Evolutionary conservation across 2,329 filamentous ascomycete species (phyloP), one percentile per base, ranked within the genome.

Genomic region (Claviceps maximensis): DNA sequence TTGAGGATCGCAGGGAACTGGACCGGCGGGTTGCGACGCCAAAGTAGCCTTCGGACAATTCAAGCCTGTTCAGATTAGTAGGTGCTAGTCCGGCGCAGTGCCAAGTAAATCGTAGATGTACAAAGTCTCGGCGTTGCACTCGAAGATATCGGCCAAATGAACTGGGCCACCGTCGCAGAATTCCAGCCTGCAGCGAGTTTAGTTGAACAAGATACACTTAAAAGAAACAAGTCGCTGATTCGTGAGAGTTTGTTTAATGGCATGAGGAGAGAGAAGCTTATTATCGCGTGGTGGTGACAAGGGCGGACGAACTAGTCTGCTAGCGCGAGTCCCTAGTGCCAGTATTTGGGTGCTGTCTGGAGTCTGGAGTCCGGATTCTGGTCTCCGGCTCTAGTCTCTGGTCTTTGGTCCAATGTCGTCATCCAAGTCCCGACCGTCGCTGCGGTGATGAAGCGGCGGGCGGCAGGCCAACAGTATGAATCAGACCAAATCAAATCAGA

Each of bases 361-460:
- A 38, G 13, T 4, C 33, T 38, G 4, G 33, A 17, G 13, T 15
- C 33, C 7, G 33, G 33, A 38, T 15, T 15, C 33, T 38, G 33
- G 33, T 2, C 33, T 38, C 13, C 4, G 33, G 41, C 33, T 15
- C 33, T 38, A 15, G 33, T 2, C 33, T 15, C 33, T 38, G 33
- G 33, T 2, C 33, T 38, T 4, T 5, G 33, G 41, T 6, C 41
- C 41, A 25, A 19, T 44, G 41, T 44, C 41, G 41, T 44, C 41
- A 44, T 23, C 41, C 19, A 12, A 44, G n/a, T 33, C 33, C 33
- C 17, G 40, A 4, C 41, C n/a, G 53, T 55, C 53, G 53, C 53
- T 33, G 40, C 47, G 31, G 53, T 55, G 53, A 55, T 47, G 48
- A 15, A n/a, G 42, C 33, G 13, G 25, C 38, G 42, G 23, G 42